Base-by-base conservation (phyloP, 352 stramenopile species). In the Pythium rhizo-oryzae region DNA sequence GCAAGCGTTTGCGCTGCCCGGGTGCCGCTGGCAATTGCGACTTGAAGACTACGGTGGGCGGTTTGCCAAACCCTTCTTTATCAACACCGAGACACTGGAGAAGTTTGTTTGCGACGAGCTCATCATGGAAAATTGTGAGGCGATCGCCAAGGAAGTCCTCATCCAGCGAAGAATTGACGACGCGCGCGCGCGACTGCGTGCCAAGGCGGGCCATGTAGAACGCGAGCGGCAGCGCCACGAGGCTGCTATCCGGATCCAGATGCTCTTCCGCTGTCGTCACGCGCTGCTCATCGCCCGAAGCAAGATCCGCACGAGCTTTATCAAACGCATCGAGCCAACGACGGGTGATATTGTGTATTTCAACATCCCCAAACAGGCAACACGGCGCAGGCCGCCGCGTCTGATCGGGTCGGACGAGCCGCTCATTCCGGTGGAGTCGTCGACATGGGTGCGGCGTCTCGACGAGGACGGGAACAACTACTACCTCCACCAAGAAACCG, bases 91-190 rank as follows among this genome's bases (percentile, higher is more conserved):
- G 59, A 89, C 80, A 2, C 82, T 85, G 12, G 74, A 91, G 35
- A 91, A 90, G 58, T 70, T 89, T 68, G 67, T 89, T 61, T 93
- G 83, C 39, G 82, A 87, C 56, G 81, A 91, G 21, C 67, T 93
- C 18, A 74, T 87, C 49, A 76, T 91, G 58, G 82, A 91, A 7
- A 75, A 90, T n/a, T 91, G 81, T 50, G 73, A 87, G 39, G 60
- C 43, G 1, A 91, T 93, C 49, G 80, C 80, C 5, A 70, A 63
- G 16, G 82, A 93, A 53, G 63, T 89, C n/a, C 69, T 91, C 13
- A 82, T 91, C 51, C 76, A 85, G 47, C 70, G 62, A 11, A 61
- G 69, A 18, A 80, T 91, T 15, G 82, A 90, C 28, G 71, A 83
- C 21, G 81, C 83, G 21, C 47, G 75, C 1, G 41, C 28, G 19